Evolutionary conservation across 495 filamentous ascomycete genomes (phyloP).

Genomic region (Penicillium paxilli): DNA sequence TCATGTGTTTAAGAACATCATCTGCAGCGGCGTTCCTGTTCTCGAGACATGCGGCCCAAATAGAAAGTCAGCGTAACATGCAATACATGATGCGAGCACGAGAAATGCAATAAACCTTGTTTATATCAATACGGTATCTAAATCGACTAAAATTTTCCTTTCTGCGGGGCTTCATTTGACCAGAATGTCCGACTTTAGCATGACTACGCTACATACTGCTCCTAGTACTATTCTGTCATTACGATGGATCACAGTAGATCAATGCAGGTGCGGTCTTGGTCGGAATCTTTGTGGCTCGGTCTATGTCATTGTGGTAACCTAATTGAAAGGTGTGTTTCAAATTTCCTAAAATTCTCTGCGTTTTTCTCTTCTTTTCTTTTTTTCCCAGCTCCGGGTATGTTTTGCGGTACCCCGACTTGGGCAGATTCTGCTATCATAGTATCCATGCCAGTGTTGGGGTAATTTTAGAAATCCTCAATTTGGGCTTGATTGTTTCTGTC

Average conservation of each 20-base stretch:
- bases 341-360: too few relatives aligned
- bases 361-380: too few relatives aligned
- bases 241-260: not conserved
- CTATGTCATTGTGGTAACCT: conserved; percentile 8
- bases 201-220: not conserved
- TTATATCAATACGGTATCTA: not conserved
- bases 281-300: conserved; percentile 3
- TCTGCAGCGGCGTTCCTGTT: conserved; percentile 1
- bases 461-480: conserved; percentile 2
- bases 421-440: too few relatives aligned
- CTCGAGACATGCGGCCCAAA: conserved; percentile 3
- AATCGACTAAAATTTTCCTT: not conserved
- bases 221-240: not conserved
- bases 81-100: not conserved
- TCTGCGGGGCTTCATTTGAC: not conserved
- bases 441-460: too few relatives aligned
- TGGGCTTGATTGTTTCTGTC: not conserved
- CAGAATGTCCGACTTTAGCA: not conserved
- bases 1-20: conserved; percentile 3
- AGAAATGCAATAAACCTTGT: not conserved
- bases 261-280: not conserved
- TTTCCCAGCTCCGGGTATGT: too few relatives aligned
- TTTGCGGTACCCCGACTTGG: too few relatives aligned
- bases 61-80: conserved; percentile 6
- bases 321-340: not conserved